phyloP scores from a whole-genome alignment of 2,329 filamentous ascomycete species.

The Xylariaceae sp. region DNA sequence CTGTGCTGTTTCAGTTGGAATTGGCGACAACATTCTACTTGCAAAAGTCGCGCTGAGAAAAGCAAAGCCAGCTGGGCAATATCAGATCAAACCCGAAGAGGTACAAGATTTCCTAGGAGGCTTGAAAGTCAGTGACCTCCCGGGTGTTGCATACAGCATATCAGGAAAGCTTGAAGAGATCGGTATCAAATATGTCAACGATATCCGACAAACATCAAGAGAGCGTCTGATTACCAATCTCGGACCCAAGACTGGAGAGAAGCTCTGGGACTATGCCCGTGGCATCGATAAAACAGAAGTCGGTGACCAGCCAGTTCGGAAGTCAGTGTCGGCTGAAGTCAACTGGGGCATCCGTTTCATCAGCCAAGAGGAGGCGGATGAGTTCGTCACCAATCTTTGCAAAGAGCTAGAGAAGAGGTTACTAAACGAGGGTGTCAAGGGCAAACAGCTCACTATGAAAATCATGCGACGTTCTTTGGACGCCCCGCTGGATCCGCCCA shows the following conservation, averaged over 20 bases:
- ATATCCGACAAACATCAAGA: conserved; percentile 72
- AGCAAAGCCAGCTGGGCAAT: conserved; percentile 92
- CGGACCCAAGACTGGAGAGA: conserved; percentile 90
- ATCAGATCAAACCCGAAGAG: conserved; percentile 79
- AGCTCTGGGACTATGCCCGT: conserved; percentile 82
- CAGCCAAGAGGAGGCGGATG: conserved; percentile 86
- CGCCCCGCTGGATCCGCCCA: conserved; percentile 85
- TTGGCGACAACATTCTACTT: conserved; percentile 83
- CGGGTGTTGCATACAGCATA: conserved; percentile 89
- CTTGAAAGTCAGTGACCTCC: conserved; percentile 75
- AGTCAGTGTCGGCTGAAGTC: conserved; percentile 94
- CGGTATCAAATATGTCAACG: conserved; percentile 75
- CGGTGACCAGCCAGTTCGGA: conserved; percentile 78
- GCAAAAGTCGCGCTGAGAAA: conserved; percentile 88
- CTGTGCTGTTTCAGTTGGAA: conserved; percentile 88
- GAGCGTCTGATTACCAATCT: conserved; percentile 70
- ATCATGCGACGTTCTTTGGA: conserved; percentile 85
- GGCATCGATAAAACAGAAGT: conserved; percentile 85
- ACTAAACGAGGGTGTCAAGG: conserved; percentile 78
- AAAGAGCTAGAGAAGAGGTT: conserved; percentile 79
- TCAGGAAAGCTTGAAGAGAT: conserved; percentile 84
- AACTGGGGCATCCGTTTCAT: conserved; percentile 98
- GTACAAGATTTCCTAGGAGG: conserved; percentile 72
- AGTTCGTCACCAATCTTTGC: conserved; percentile 82
- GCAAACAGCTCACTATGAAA: conserved; percentile 86